A percentile compares a stretch with the other conserved stretches of the same genome.
These are phyloP conservation scores for Penicillium sp. DNA, from an alignment of 2,329 filamentous ascomycete genomes.

Conservation along the genomic window DNA sequence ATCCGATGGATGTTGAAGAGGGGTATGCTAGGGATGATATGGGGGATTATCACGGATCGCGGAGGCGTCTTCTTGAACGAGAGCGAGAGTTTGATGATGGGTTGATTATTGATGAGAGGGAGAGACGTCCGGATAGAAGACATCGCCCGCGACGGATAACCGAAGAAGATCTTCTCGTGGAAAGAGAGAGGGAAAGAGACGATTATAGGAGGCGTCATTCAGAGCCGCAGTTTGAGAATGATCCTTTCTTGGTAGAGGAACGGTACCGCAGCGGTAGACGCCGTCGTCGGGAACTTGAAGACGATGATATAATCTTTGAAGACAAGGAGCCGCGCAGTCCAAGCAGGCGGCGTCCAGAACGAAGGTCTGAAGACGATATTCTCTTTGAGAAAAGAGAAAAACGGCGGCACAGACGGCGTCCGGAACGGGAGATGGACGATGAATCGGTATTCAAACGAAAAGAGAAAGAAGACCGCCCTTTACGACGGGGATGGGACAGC, in stretches of 20 bases:
- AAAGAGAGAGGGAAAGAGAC: constrained; percentile 15
- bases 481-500: constrained; percentile 8
- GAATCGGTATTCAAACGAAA: constrained; percentile 18
- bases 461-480: constrained; percentile 7
- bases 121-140: constrained; percentile 11
- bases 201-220: not conserved
- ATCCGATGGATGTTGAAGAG: constrained; percentile 6
- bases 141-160: constrained; percentile 8
- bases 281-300: not conserved
- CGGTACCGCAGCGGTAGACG: not conserved
- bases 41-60: not conserved
- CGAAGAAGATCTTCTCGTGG: constrained; percentile 27
- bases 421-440: constrained; percentile 14
- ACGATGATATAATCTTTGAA: not conserved
- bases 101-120: constrained; percentile 31
- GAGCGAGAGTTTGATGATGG: constrained; percentile 24
- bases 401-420: not conserved
- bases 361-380: constrained; percentile 16
- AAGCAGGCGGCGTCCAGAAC: constrained; percentile 16
- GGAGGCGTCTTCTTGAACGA: not conserved
- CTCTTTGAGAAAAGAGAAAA: not conserved
- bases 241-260: not conserved
- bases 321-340: constrained; percentile 5
- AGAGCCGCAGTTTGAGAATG: constrained; percentile 20
- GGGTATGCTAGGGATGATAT: constrained; percentile 1